Base-by-base conservation (phyloP, 768 basidiomycete species). In the Boletus subparvulus region DNA sequence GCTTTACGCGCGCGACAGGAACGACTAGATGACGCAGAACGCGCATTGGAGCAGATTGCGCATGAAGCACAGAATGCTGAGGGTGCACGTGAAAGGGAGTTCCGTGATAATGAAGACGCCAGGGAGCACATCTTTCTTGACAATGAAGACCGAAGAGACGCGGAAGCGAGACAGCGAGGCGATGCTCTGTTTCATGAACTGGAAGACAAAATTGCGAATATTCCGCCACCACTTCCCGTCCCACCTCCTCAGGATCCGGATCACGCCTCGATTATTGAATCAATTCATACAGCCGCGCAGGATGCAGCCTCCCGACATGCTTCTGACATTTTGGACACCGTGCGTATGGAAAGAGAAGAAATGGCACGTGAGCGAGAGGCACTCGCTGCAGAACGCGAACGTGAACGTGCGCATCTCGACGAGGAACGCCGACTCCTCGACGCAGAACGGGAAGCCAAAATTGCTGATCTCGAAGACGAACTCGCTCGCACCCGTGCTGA, bases 41-140 rank as follows among this genome's bases (percentile, higher is more conserved):
- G 74, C 19, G 77, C 78, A 21, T 65, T 90, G 13, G 74, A 77
- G 4, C 74, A 80, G 32, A 74, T 81, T 6, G 74, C 77, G 10
- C 74, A 76, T 9, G 77, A 77, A 3, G 80, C 83, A 0, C 78
- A 80, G 36, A 81, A 83, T 49, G 82, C 81, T 1, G 90, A 92
- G 63, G 78, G 82, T 26, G 75, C 75, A 45, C 81, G 90, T 11
- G 89, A 92, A 54, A 69, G 68, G 9, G 82, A 85, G 32, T 91
- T 89, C 72, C 78, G 81, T 17, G 73, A 73, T 2, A 80, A 82
- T 56, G 90, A 92, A 69, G 83, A 86, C 12, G 83, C 82, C 49
- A 76, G 89, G 8, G 78, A 88, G 19, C 80, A 74, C 9, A 68
- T 84, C 2, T 90, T 90, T 68, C 64, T 77, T 32, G 83, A 86